phyloP scores from a whole-genome alignment of 805 yeast genomes.

The Ascoidea asiatica region DNA sequence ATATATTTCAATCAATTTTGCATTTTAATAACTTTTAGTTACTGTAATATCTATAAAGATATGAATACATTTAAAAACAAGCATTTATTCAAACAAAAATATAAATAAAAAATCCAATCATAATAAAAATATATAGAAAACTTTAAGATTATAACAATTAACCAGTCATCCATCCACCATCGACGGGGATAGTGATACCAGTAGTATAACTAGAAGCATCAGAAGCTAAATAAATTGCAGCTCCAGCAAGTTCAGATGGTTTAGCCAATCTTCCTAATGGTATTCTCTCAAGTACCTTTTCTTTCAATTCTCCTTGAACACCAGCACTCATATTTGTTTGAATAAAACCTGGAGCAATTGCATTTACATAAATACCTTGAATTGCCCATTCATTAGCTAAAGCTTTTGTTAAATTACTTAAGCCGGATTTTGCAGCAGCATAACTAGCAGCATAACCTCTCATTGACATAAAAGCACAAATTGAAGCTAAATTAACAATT shows the following conservation, averaged over 20 bases:
- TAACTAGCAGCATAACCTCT: constrained; percentile 28
- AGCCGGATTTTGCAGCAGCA: constrained; percentile 20
- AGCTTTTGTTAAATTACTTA: constrained; percentile 16
- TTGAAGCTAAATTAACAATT: constrained; percentile 27
- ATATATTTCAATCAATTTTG: too few relatives aligned
- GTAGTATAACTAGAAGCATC: constrained; percentile 36
- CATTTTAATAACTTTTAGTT: too few relatives aligned
- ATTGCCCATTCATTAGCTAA: constrained; percentile 20
- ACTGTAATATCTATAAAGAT: too few relatives aligned
- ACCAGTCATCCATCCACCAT: too few relatives aligned
- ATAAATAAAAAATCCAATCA: too few relatives aligned
- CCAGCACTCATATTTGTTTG: constrained; percentile 17
- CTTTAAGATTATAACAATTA: too few relatives aligned
- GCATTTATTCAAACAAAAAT: too few relatives aligned
- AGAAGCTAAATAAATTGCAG: constrained; percentile 29
- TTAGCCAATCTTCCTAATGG: constrained; percentile 36
- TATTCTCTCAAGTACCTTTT: too few relatives aligned
- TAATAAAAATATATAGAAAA: too few relatives aligned
- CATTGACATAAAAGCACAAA: constrained; percentile 26
- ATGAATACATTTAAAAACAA: too few relatives aligned
- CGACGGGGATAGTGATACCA: constrained; percentile 31
- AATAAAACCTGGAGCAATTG: constrained; percentile 22
- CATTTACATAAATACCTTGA: constrained; percentile 19
- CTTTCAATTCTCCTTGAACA: constrained; percentile 10
- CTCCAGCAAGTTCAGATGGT: constrained; percentile 31